Base-by-base conservation (phyloP, 441 rosid species). In the Sinapis alba region DNA sequence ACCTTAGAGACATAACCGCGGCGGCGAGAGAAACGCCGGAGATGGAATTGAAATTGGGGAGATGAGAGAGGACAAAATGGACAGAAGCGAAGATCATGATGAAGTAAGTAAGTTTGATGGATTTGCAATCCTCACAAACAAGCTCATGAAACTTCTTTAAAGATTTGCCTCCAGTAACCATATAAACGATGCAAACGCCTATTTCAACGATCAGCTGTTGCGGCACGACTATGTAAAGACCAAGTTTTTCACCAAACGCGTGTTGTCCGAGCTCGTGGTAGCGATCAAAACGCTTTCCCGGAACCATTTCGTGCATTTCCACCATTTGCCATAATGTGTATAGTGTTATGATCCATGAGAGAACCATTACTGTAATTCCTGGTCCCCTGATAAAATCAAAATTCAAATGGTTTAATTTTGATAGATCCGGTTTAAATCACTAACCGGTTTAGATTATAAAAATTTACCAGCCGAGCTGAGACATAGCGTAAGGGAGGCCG, bases 241-340 rank as follows among this genome's bases (percentile, higher is more conserved):
- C 96, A 1, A 91, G 84, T 70, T 89, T 93, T 70, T 90, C 89
- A 2, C 96, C 96, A 12, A 93, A 91, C 7, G 96, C 98, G 9
- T 87, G 38, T 73, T 89, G 97, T 6, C 96, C 96, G 0, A 91
- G 82, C n/a, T 93, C 97, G 23, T 91, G 97, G 77, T 93, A 89
- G 70, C 97, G 76, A 27, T 93, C 97, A 0, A 93, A 88, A 53
- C 94, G 79, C 62, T 81, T 91, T 0, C 96, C 97, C 0, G 92
- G 97, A 21, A 90, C 88, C 84, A 86, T 88, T 67, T 91, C 96
- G 23, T 91, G 98, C 96, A 93, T 88, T 69, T 93, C 94, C 6
- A 93, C 98, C 98, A 91, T 91, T 82, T 91, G 97, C 96, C 98
- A 91, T 8, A 91, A 73, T 1, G 98, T 91, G 81, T 89, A 93